These are phyloP conservation scores for Hanseniaspora hatyaiensis DNA, from an alignment of 805 yeast genomes.

Conservation along the genomic window DNA sequence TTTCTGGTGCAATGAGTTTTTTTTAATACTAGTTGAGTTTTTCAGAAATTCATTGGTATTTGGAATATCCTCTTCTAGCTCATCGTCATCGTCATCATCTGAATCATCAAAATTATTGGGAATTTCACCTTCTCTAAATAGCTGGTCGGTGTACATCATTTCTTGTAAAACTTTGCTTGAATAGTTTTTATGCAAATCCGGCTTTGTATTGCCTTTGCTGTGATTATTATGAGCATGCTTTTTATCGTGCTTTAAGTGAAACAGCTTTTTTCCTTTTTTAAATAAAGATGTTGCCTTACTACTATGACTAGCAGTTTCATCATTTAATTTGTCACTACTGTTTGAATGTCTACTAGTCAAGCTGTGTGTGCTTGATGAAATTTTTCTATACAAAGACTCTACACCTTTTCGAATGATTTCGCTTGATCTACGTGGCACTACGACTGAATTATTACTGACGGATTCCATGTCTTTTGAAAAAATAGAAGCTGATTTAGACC, in stretches of 20 bases:
- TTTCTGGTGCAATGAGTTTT: too few species aligned
- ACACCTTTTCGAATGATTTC: not conserved
- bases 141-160: constrained; percentile 16
- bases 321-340: not conserved
- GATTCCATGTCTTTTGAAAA: not conserved
- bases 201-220: not conserved
- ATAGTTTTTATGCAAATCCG: not conserved
- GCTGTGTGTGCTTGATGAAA: not conserved
- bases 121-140: constrained; percentile 13
- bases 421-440: not conserved
- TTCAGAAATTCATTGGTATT: not conserved
- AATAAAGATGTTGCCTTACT: not conserved
- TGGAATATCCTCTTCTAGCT: not conserved
- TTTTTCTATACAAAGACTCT: not conserved
- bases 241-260: not conserved
- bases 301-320: not conserved
- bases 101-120: constrained; percentile 3
- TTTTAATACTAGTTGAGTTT: not conserved
- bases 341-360: not conserved
- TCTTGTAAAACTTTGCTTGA: not conserved
- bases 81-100: not conserved
- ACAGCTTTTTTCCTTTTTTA: not conserved
- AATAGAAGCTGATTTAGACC: constrained; percentile 9
- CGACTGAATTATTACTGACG: not conserved
- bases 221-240: not conserved